A percentile compares a stretch with the other conserved stretches of the same genome.
phyloP scores from a whole-genome alignment of 2,329 filamentous ascomycete genomes.

The Neofusicoccum ribis region DNA sequence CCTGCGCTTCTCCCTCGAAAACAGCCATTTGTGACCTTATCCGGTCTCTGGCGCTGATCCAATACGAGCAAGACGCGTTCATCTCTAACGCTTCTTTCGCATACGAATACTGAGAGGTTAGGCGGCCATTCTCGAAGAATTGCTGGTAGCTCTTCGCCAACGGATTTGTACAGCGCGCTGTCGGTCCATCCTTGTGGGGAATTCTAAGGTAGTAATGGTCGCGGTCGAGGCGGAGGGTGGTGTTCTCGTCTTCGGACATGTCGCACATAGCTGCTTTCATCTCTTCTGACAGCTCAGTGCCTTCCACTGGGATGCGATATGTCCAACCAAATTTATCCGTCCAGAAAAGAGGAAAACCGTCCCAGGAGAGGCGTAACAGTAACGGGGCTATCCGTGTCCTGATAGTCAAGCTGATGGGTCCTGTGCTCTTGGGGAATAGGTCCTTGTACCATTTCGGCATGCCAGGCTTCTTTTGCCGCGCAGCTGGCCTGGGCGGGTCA shows the following conservation, averaged over 20 bases:
- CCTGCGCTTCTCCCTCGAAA: slow-evolving; percentile 65
- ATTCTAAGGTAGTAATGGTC: slow-evolving; percentile 81
- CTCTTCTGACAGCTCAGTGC: slow-evolving; percentile 46
- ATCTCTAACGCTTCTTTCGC: slow-evolving; percentile 95
- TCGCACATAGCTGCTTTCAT: slow-evolving; percentile 65
- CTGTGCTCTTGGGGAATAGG: slow-evolving; percentile 69
- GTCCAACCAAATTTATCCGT: slow-evolving; percentile 93
- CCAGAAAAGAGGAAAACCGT: slow-evolving; percentile 87
- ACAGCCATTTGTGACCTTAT: slow-evolving; percentile 97
- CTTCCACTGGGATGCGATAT: slow-evolving; percentile 65
- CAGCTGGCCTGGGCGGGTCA: slow-evolving; percentile 74
- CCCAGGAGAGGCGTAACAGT: slow-evolving; percentile 82
- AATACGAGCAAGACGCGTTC: slow-evolving; percentile 98
- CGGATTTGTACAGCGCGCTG: slow-evolving; percentile 79
- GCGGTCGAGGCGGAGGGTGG: slow-evolving; percentile 64
- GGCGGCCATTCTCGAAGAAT: slow-evolving; percentile 86
- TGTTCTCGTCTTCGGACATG: slow-evolving; percentile 72
- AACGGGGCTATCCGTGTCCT: slow-evolving; percentile 85
- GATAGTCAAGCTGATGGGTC: slow-evolving; percentile 75
- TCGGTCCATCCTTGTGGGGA: slow-evolving; percentile 91
- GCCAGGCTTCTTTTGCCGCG: slow-evolving; percentile 87
- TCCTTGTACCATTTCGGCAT: slow-evolving; percentile 97
- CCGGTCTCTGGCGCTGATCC: slow-evolving; percentile 92
- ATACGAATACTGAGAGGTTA: slow-evolving; percentile 85
- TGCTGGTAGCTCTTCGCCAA: slow-evolving; percentile 87